A percentile compares a stretch with the other conserved stretches of the same genome.
Conservation (phyloP, 176 grass and related monocot genomes). For the Musa troglodytarum region DNA sequence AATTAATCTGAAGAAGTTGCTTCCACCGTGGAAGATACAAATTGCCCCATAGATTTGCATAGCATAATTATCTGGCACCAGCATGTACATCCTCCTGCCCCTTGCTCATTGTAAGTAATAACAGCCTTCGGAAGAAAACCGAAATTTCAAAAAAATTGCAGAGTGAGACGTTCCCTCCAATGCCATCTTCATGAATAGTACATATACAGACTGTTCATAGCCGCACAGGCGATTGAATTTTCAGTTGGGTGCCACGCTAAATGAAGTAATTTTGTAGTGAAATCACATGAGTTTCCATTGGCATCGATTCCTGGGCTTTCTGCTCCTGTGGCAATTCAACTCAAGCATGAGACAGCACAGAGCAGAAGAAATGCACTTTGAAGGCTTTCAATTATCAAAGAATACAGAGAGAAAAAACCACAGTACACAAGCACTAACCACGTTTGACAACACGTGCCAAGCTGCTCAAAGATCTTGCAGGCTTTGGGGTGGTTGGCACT, state of each 20-base stretch:
- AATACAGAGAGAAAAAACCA: neutral
- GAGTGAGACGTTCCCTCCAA: neutral
- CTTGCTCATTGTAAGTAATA: neutral
- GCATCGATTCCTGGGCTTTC: constrained; percentile 7
- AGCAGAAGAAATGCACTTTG: neutral
- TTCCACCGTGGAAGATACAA: neutral
- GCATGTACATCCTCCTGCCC: neutral
- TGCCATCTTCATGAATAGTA: constrained; percentile 9
- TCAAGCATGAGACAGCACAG: neutral
- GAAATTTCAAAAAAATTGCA: neutral
- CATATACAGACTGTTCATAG: constrained; percentile 13
- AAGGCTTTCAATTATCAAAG: neutral
- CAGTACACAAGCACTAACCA: neutral
- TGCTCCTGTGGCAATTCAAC: neutral
- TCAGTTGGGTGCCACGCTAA: constrained; percentile 14
- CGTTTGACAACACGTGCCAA: constrained; percentile 8
- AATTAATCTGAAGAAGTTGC: neutral
- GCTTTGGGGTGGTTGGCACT: constrained; percentile 3
- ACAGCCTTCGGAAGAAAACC: neutral
- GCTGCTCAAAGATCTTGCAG: constrained; percentile 1
- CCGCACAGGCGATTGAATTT: constrained; percentile 9
- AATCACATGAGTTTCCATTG: constrained; percentile 7
- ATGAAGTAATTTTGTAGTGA: constrained; percentile 9
- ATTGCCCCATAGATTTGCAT: neutral
- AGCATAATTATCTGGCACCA: neutral